Percentiles rank a stretch among this genome's conserved stretches.
These are phyloP conservation scores for Leptographium procerum DNA, from an alignment of 2,329 filamentous ascomycete species.

Conservation along the genomic window DNA sequence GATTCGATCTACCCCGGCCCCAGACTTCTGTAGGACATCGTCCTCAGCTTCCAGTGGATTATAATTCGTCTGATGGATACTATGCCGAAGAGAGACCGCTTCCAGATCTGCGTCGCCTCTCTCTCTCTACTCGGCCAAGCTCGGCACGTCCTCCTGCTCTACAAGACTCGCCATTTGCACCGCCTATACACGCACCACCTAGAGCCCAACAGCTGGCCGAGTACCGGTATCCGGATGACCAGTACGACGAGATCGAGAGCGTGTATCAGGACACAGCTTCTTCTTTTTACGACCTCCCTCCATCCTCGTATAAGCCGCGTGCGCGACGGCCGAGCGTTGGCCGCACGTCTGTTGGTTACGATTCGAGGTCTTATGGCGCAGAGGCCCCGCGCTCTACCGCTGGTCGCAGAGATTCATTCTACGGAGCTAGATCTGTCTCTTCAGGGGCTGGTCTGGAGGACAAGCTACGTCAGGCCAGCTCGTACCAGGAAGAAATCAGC, in stretches of 20 bases:
- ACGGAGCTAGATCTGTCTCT: conserved; percentile 22
- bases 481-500: conserved; percentile 42
- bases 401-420: conserved; percentile 29
- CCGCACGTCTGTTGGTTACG: conserved; percentile 20
- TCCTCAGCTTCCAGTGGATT: conserved; percentile 18
- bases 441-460: conserved; percentile 25
- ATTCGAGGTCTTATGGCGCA: conserved; percentile 27
- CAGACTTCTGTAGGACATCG: conserved; percentile 28
- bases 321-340: conserved; percentile 22
- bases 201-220: conserved; percentile 12
- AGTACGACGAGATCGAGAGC: conserved; percentile 22
- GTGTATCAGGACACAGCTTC: conserved; percentile 20
- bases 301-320: conserved; percentile 5
- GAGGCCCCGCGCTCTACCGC: conserved; percentile 17
- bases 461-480: conserved; percentile 30
- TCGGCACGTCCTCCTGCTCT: conserved; percentile 23
- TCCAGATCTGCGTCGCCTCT: conserved; percentile 28
- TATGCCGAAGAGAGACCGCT: conserved; percentile 23
- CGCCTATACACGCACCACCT: conserved; percentile 13
- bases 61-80: conserved; percentile 26
- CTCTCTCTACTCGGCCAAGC: conserved; percentile 38
- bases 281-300: conserved; percentile 18
- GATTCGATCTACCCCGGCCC: conserved; percentile 18
- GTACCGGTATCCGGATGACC: conserved; percentile 24
- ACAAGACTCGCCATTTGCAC: conserved; percentile 16